Percentiles rank a stretch among this genome's conserved stretches.
phyloP scores from a whole-genome alignment of 1,284 basidiomycete species.

The Macrocystidia cucumis region DNA sequence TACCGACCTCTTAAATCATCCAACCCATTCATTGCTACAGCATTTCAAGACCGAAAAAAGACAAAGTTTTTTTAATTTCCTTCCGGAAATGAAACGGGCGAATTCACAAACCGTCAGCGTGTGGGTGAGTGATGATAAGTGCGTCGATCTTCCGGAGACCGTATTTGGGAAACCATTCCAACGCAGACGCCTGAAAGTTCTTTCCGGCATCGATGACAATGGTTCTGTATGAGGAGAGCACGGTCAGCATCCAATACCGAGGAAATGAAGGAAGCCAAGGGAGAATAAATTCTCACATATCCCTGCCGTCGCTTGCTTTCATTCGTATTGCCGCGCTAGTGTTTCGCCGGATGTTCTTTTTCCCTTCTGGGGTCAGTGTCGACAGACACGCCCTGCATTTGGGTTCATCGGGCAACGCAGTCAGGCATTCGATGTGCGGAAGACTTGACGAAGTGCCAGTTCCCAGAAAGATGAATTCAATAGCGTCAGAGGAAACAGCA shows the following conservation, averaged over 20 bases:
- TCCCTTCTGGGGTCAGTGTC: constrained; percentile 54
- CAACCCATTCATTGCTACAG: constrained; percentile 71
- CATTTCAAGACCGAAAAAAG: no score
- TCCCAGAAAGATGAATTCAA: constrained; percentile 67
- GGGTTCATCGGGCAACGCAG: constrained; percentile 36
- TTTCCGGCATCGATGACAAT: constrained; percentile 79
- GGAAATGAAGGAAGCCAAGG: neutral
- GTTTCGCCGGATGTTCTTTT: constrained; percentile 71
- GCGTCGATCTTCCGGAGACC: constrained; percentile 70
- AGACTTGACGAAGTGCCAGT: constrained; percentile 70
- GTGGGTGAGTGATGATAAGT: constrained; percentile 72
- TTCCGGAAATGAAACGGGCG: no score
- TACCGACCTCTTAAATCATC: constrained; percentile 70
- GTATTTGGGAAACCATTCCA: constrained; percentile 78
- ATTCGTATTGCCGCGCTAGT: constrained; percentile 61
- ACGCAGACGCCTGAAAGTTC: constrained; percentile 67
- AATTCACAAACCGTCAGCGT: constrained; percentile 70
- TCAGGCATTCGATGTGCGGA: constrained; percentile 60
- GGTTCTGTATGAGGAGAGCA: constrained; percentile 33
- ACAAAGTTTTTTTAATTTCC: no score
- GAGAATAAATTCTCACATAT: constrained; percentile 38
- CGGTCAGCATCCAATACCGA: neutral
- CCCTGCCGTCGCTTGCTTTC: constrained; percentile 39
- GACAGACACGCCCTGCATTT: constrained; percentile 64
- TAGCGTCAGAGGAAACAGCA: constrained; percentile 10